phyloP scores from a whole-genome alignment of 1,139 yeast species.

The Zygoascus sp. region DNA sequence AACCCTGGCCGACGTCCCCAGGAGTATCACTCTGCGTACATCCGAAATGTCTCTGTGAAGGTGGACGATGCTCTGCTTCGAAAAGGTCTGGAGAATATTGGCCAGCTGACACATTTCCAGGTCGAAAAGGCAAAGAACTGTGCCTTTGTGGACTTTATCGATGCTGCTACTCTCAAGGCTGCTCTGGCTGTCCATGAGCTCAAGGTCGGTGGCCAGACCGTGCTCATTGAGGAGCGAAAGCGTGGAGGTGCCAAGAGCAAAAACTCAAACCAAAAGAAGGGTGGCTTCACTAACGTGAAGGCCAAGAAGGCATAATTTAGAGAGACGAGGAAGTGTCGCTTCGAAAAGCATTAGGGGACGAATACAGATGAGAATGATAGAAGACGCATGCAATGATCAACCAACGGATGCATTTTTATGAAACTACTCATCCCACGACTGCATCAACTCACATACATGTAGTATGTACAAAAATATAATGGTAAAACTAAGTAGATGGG shows the following conservation, averaged over 20 bases:
- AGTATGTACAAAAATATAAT: slow-evolving; percentile 3
- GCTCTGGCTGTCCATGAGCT: slow-evolving; percentile 34
- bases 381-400: slow-evolving; percentile 5
- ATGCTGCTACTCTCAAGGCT: slow-evolving; percentile 31
- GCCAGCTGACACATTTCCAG: slow-evolving; percentile 36
- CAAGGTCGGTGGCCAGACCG: slow-evolving; percentile 30
- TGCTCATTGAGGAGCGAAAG: slow-evolving; percentile 34
- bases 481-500: neutral
- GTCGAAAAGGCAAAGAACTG: slow-evolving; percentile 33
- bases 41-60: slow-evolving; percentile 34
- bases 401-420: slow-evolving; percentile 5
- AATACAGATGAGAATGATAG: neutral
- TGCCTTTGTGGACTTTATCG: slow-evolving; percentile 39
- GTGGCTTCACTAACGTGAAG: slow-evolving; percentile 12
- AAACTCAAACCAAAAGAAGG: slow-evolving; percentile 14
- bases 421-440: slow-evolving; percentile 3
- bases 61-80: slow-evolving; percentile 31
- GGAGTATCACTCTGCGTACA: slow-evolving; percentile 37
- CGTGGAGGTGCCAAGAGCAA: slow-evolving; percentile 27
- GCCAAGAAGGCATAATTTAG: slow-evolving; percentile 1
- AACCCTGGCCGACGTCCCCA: slow-evolving; percentile 16
- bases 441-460: slow-evolving; percentile 3
- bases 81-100: slow-evolving; percentile 33
- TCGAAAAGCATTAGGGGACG: slow-evolving; percentile 3
- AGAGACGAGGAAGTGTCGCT: neutral